Base-by-base conservation (phyloP, 2,329 filamentous ascomycete species). In the Dryadomyces quercus-mongolicae region DNA sequence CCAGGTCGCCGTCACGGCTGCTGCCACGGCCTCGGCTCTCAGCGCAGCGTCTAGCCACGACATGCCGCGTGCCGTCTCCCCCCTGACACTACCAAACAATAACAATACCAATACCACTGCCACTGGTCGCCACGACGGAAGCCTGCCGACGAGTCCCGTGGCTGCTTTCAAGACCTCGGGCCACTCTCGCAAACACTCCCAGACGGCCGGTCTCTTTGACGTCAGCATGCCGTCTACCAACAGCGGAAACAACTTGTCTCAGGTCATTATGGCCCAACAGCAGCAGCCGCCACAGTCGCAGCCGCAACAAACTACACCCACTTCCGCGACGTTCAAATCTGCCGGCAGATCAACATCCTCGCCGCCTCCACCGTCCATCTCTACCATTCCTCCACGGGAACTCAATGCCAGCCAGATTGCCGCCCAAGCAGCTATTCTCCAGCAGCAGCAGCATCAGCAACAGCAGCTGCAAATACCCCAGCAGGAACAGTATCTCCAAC, bases 201-300 rank as follows among this genome's bases (percentile, higher is more conserved):
- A 85, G 60, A 86, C 80, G 9, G 85, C 87, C 65, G 87, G 87
- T 62, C 80, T 84, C 63, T 91, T 91, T 64, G 86, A 91, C 65
- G 81, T 86, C 45, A 82, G 78, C 21, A 71, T 91, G 49, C 84
- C 86, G 21, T 83, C 81, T 2, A 78, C 78, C 48, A 76, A 40
- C 51, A 51, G 70, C 61, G 71, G 68, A 2, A 80, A 78, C 59
- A 82, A 77, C 64, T 70, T 78, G 53, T 74, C 73, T 25, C 73
- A 78, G 44, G 64, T 75, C 56, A 67, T 70, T 65, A 70, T 76
- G 67, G 68, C 71, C 54, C 68, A 73, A 53, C 64, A 67, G 18
- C 54, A 51, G 25, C 50, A 55, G 46, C 52, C 52, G 22, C 48
- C 53, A n/a, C 46, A 50, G 10, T 25, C 47, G 5, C 47, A 25